Evolutionary conservation across 805 yeast genomes (phyloP), one percentile per base, ranked within the genome.

Genomic region (Metschnikowia kunwiensis): DNA sequence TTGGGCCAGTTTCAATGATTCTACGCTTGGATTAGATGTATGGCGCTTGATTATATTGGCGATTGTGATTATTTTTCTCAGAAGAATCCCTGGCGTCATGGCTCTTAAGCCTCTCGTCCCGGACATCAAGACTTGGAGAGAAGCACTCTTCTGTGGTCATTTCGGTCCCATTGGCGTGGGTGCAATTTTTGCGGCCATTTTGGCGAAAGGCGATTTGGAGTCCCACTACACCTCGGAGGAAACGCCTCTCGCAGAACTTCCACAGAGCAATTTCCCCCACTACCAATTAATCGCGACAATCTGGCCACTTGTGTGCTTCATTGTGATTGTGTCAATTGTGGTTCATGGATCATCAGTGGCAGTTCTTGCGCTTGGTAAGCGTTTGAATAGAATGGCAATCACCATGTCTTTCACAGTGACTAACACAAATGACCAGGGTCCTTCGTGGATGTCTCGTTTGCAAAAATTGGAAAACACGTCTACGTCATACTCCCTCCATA

Each of bases 161-260:
- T 88, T 89, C 60, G 97, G 97, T 12, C 96, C 97, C 2, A 86
- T 89, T 54, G 97, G 97, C 31, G 96, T 88, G 15, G 96, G 96
- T 40, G 95, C 95, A 1, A 70, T 88, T 6, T 87, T 85, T 60
- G 91, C 93, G 27, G 80, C 86, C 5, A 80, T 88, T 32, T 66
- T 87, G 44, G 86, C 95, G 0, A 75, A 91, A 43, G 75, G 78
- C 7, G 83, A 80, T 43, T 62, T 84, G 35, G 94, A 86, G 53
- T 66, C 61, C 6, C 61, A 60, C 44, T 65, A 62, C 40, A 63
- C 68, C 12, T 66, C 74, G 15, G 75, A 72, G 18, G 75, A 74
- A 25, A 78, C 84, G 0, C 91, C 91, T 0, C 55, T 79, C 22
- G 64, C 58, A 9, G 53, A 59, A 2, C 45, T 78, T 5, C 83